Evolutionary conservation across 2,329 filamentous ascomycete species (phyloP).

Genomic region (Penicillium sp.): DNA sequence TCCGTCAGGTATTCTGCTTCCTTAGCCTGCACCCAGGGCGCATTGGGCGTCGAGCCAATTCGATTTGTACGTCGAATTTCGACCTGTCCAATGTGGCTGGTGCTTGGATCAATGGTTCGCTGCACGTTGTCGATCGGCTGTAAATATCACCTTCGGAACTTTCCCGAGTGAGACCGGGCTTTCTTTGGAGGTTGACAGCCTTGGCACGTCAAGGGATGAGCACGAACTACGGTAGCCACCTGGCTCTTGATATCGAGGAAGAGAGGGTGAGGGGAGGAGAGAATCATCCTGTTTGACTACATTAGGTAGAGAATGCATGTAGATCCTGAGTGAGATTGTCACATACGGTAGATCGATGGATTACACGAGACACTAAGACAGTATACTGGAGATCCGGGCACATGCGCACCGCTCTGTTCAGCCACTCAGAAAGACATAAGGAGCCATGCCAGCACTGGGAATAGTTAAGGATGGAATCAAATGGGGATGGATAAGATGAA

Average conservation of each 20-base stretch:
- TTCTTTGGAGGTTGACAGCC: neutral
- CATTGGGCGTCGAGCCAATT: neutral
- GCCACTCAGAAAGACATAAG: neutral
- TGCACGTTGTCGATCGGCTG: conserved; percentile 5
- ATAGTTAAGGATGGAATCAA: conserved; percentile 1
- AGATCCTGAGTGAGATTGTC: neutral
- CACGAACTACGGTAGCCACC: neutral
- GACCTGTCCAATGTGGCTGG: conserved; percentile 4
- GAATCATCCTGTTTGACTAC: neutral
- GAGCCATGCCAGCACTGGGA: neutral
- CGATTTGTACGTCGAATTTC: neutral
- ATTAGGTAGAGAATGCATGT: neutral
- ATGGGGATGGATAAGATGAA: conserved; percentile 14
- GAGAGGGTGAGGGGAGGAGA: neutral
- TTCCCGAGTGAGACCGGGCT: neutral
- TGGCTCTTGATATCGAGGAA: neutral
- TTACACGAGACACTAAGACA: neutral
- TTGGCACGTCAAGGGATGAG: neutral
- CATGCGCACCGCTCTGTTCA: neutral
- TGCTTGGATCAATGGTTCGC: conserved; percentile 2
- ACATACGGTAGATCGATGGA: neutral
- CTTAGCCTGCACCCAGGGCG: neutral
- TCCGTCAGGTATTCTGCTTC: neutral
- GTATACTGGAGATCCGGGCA: neutral
- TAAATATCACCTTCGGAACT: neutral